These are phyloP conservation scores for Cokeromyces recurvatus DNA, from an alignment of 371 early-diverging fungal genomes.

Conservation along the genomic window DNA sequence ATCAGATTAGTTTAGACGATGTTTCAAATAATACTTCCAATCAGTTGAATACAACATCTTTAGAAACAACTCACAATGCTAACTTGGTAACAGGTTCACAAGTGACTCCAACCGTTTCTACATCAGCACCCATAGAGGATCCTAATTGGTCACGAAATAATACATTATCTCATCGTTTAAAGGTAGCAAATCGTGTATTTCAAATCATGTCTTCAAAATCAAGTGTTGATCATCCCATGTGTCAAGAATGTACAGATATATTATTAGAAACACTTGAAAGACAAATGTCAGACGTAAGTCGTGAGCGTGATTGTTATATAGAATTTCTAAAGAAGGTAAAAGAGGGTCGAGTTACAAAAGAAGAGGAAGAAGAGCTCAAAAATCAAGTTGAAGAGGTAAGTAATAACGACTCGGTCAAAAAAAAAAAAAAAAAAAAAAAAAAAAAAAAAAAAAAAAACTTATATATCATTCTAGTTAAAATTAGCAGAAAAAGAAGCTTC, in stretches of 20 bases:
- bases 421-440: no score
- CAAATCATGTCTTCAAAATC: slow-evolving; percentile 67
- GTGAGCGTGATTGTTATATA: slow-evolving; percentile 74
- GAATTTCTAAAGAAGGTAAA: slow-evolving; percentile 61
- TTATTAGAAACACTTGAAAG: slow-evolving; percentile 65
- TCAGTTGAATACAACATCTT: no score
- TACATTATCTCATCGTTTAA: slow-evolving; percentile 53
- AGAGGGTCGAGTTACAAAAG: slow-evolving; percentile 46
- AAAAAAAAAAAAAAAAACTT: no score
- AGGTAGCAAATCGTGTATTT: slow-evolving; percentile 64
- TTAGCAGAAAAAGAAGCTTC: slow-evolving; percentile 49
- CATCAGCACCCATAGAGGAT: slow-evolving; percentile 5
- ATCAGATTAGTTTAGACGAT: no score
- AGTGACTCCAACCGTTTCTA: not conserved
- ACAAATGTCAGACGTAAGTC: slow-evolving; percentile 61
- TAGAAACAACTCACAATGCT: not conserved
- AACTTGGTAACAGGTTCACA: not conserved
- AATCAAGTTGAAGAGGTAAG: slow-evolving; percentile 49
- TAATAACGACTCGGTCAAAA: not conserved
- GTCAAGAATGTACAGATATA: slow-evolving; percentile 86
- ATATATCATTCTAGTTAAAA: slow-evolving; percentile 31
- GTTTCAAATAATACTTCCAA: no score
- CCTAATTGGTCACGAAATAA: slow-evolving; percentile 31
- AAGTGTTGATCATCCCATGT: slow-evolving; percentile 81
- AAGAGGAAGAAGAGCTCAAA: slow-evolving; percentile 40